A percentile compares a stretch with the other conserved stretches of the same genome.
phyloP scores from a whole-genome alignment of 2,329 filamentous ascomycete genomes.

The Magnaporthales sp. region DNA sequence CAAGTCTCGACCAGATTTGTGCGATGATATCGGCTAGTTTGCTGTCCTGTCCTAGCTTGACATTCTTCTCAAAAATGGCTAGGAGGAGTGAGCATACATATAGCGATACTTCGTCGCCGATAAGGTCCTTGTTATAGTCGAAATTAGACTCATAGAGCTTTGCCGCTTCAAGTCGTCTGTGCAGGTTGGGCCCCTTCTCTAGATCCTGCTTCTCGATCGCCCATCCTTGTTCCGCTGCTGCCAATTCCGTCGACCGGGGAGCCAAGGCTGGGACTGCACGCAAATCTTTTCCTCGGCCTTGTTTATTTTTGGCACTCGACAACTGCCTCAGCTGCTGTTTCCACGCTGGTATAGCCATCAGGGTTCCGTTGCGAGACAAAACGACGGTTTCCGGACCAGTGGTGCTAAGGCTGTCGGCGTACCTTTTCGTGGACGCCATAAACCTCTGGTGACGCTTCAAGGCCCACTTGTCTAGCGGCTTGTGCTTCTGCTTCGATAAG shows the following conservation, averaged over 20 bases:
- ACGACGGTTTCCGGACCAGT: too few relatives aligned
- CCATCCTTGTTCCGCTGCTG: slow-evolving; percentile 26
- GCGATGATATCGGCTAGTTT: slow-evolving; percentile 9
- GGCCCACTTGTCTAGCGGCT: slow-evolving; percentile 20
- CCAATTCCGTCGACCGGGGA: too few relatives aligned
- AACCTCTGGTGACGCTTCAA: slow-evolving; percentile 50
- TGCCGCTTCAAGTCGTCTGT: slow-evolving; percentile 37
- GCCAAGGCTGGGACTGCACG: too few relatives aligned
- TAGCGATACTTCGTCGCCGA: too few relatives aligned
- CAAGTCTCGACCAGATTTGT: slow-evolving; percentile 14
- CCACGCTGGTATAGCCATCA: too few relatives aligned
- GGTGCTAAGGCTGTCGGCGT: slow-evolving; percentile 52
- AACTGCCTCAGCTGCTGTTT: too few relatives aligned
- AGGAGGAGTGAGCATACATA: slow-evolving; percentile 26
- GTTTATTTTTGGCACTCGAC: too few relatives aligned
- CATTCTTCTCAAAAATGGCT: slow-evolving; percentile 4
- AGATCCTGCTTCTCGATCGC: slow-evolving; percentile 32
- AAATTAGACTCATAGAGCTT: slow-evolving; percentile 36
- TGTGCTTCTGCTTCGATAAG: slow-evolving; percentile 28
- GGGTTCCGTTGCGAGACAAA: too few relatives aligned
- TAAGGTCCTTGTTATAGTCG: too few relatives aligned
- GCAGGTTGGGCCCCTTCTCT: slow-evolving; percentile 31
- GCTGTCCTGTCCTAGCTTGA: too few relatives aligned
- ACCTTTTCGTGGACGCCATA: slow-evolving; percentile 59
- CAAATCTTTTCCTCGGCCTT: too few relatives aligned